Conservation (phyloP, 805 yeast species). For the Candida sonorensis region DNA sequence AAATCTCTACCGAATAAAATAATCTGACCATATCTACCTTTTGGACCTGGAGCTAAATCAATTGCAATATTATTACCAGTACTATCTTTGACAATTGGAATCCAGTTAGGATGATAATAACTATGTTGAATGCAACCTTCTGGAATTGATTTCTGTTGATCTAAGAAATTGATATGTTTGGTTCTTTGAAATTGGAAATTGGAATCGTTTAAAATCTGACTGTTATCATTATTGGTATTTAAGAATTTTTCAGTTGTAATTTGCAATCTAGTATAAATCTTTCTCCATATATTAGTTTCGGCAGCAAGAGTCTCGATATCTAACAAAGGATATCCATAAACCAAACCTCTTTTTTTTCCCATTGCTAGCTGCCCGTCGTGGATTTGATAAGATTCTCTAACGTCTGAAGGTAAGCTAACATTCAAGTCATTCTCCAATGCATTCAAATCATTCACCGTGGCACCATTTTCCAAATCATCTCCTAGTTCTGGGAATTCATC, state of each 20-base stretch:
- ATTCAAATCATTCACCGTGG: constrained; percentile 70
- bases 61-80: constrained; percentile 90
- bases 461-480: constrained; percentile 72
- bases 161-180: constrained; percentile 29
- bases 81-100: constrained; percentile 82
- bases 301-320: constrained; percentile 74
- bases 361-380: constrained; percentile 90
- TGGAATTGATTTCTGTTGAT: constrained; percentile 67
- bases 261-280: constrained; percentile 39
- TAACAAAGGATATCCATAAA: constrained; percentile 76
- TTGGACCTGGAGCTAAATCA: constrained; percentile 76
- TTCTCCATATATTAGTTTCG: constrained; percentile 83
- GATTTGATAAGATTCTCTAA: constrained; percentile 67
- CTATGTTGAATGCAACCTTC: constrained; percentile 63
- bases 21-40: constrained; percentile 84
- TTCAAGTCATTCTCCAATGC: constrained; percentile 81
- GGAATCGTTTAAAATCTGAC: no score
- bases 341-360: constrained; percentile 68
- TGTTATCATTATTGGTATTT: constrained; percentile 1
- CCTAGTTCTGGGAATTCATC: constrained; percentile 74
- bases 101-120: constrained; percentile 90
- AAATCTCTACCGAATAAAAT: constrained; percentile 91
- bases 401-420: constrained; percentile 69
- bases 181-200: constrained; percentile 15
- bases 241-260: constrained; percentile 8